Evolutionary conservation across 768 basidiomycete species (phyloP), one percentile per base, ranked within the genome.

Genomic region (Collybia mongolica): DNA sequence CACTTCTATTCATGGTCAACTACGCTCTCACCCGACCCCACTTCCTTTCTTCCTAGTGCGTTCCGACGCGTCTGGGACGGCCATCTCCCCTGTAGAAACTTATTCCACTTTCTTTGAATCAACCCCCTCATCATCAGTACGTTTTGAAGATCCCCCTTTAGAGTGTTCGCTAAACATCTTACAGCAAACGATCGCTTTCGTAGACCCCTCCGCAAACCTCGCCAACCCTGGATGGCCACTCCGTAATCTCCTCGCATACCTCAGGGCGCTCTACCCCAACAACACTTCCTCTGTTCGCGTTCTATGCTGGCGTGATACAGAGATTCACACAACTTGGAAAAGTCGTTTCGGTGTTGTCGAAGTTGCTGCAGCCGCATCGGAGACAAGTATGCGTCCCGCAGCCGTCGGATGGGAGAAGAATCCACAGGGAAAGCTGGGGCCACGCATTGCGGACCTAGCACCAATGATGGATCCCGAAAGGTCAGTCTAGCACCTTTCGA

Each of bases 401-500:
- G 88, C 92, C 0, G 88, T 96, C 0, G 97, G 96, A 5, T 99
- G 97, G 97, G 96, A 98, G 72, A 92, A 91, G 75, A 95, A 93
- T 65, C 78, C 74, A 17, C 81, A 82, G 61, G 94, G 93, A 17
- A 95, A 95, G 61, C 75, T 98, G 2, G 90, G 83, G 1, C 90
- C 95, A 18, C 79, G 92, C 14, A 60, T 93, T 47, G 94, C 95
- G 0, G 94, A 98, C 69, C 67, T 99, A 15, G 94, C 89, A 7
- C 89, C 94, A 0, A 90, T 94, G 85, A 97, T 98, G 94, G 95
- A 98, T 66, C 97, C 96, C 0, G 72, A 77, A 3, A 77, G 84
- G 92, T 90, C 14, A 49, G 18, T 12, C 20, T 18, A 46, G 23
- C n/a, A 29, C 22, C 17, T 38, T 32, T 12, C 11, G 9, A 32